A percentile compares a stretch with the other conserved stretches of the same genome.
These are phyloP conservation scores for Neoboletus subvelutipes DNA, from an alignment of 768 basidiomycete species.

Conservation along the genomic window DNA sequence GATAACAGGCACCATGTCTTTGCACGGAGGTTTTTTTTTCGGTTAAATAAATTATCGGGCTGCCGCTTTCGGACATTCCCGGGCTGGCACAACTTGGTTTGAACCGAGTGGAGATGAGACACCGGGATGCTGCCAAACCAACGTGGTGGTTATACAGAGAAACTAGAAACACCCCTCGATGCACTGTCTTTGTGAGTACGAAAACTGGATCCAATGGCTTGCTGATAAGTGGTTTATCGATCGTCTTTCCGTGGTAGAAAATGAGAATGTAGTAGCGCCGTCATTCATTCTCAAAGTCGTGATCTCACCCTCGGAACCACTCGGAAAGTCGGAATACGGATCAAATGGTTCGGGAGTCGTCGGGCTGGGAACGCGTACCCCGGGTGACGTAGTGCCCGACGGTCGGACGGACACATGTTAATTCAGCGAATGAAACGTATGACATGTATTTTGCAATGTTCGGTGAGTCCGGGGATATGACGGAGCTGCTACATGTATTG, in stretches of 20 bases:
- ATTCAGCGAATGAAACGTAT: background rate
- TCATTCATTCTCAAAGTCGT: background rate
- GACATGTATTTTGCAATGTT: background rate
- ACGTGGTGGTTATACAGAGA: background rate
- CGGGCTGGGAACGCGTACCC: background rate
- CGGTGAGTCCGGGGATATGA: conserved; percentile 2
- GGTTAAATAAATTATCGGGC: background rate
- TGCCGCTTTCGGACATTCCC: background rate
- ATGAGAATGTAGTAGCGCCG: background rate
- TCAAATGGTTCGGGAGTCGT: background rate
- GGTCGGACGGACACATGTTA: background rate
- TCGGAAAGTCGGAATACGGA: conserved; percentile 3
- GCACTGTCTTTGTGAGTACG: too few species aligned
- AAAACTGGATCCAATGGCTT: background rate
- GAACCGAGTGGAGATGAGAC: background rate
- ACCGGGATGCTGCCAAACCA: background rate
- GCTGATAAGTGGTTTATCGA: background rate
- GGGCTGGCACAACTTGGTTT: too few species aligned
- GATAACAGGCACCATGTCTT: background rate
- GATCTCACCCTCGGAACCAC: background rate
- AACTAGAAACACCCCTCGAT: background rate
- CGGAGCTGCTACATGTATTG: background rate
- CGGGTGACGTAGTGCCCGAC: background rate
- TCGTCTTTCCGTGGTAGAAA: background rate
- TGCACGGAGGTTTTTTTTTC: background rate